Evolutionary conservation across 345 rosid genomes (phyloP).

Genomic region (Isatis tinctoria): DNA sequence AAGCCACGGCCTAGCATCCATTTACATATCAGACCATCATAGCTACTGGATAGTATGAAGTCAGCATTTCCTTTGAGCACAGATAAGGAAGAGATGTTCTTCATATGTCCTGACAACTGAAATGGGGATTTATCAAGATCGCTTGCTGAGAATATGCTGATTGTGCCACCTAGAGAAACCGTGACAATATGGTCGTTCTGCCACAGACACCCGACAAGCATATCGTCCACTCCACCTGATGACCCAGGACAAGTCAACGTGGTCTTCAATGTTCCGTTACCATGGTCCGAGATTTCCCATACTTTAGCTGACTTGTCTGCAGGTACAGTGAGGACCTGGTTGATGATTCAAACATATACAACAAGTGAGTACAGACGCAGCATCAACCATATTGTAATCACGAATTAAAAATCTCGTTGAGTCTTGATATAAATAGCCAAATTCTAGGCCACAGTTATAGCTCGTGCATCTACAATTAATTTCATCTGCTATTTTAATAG

Average conservation of each 20-base stretch:
- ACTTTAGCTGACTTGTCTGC: constrained; percentile 97
- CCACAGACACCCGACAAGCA: constrained; percentile 98
- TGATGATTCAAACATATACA: constrained; percentile 16
- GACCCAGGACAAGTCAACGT: constrained; percentile 62
- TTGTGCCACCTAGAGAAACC: constrained; percentile 87
- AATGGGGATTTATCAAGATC: constrained; percentile 73
- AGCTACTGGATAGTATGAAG: constrained; percentile 67
- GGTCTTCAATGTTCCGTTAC: constrained; percentile 62
- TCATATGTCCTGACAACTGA: constrained; percentile 82
- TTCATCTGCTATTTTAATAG: not conserved
- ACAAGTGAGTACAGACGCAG: not conserved
- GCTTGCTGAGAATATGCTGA: constrained; percentile 65
- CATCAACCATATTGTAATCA: not conserved
- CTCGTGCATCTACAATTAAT: not conserved
- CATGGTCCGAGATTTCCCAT: constrained; percentile 80
- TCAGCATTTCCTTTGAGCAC: constrained; percentile 62
- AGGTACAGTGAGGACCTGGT: constrained; percentile 80
- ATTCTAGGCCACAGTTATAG: not conserved
- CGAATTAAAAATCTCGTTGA: not conserved
- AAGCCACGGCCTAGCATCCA: constrained; percentile 93
- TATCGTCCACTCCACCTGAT: constrained; percentile 84
- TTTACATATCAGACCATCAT: constrained; percentile 83
- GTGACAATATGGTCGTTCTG: constrained; percentile 80
- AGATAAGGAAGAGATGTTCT: constrained; percentile 68
- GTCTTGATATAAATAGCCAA: not conserved